These are phyloP conservation scores for Russula sp. DNA, from an alignment of 768 basidiomycete species.

Conservation along the genomic window DNA sequence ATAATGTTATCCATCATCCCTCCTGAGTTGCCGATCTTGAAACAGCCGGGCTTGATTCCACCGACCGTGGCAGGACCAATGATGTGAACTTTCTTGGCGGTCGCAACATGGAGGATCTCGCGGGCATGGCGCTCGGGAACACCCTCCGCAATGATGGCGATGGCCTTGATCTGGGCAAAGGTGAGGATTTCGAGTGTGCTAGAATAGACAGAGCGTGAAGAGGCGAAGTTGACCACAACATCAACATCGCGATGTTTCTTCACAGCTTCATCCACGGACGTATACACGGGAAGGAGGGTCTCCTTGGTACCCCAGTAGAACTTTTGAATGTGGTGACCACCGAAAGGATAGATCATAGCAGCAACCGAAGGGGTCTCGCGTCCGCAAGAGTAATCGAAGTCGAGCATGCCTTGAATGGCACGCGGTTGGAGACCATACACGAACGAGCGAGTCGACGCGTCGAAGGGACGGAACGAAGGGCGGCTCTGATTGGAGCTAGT, in stretches of 20 bases:
- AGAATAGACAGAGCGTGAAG: constrained; percentile 88
- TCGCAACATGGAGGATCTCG: constrained; percentile 88
- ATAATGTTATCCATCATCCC: constrained; percentile 99
- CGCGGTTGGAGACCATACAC: constrained; percentile 99
- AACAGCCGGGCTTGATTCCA: constrained; percentile 99
- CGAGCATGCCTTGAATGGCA: constrained; percentile 97
- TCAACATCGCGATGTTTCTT: constrained; percentile 96
- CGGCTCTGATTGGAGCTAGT: constrained; percentile 45
- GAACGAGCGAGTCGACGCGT: constrained; percentile 89
- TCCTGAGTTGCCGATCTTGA: constrained; percentile 99
- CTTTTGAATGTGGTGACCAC: constrained; percentile 99
- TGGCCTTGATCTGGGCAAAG: constrained; percentile 61
- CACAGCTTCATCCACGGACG: constrained; percentile 83
- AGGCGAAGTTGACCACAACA: constrained; percentile 98
- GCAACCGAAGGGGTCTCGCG: constrained; percentile 88
- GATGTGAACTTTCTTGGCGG: constrained; percentile 85
- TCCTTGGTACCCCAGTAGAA: constrained; percentile 99
- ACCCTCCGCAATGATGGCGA: constrained; percentile 98
- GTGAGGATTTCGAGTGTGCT: constrained; percentile 90
- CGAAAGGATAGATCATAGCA: constrained; percentile 99
- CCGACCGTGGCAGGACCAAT: constrained; percentile 97
- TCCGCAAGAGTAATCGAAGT: constrained; percentile 99
- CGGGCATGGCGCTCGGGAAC: constrained; percentile 97
- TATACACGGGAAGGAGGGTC: constrained; percentile 97
- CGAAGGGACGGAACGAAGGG: constrained; percentile 89